Percentiles rank a stretch among this genome's conserved stretches.
phyloP scores from a whole-genome alignment of 345 rosid genomes.

The Populus nigra region DNA sequence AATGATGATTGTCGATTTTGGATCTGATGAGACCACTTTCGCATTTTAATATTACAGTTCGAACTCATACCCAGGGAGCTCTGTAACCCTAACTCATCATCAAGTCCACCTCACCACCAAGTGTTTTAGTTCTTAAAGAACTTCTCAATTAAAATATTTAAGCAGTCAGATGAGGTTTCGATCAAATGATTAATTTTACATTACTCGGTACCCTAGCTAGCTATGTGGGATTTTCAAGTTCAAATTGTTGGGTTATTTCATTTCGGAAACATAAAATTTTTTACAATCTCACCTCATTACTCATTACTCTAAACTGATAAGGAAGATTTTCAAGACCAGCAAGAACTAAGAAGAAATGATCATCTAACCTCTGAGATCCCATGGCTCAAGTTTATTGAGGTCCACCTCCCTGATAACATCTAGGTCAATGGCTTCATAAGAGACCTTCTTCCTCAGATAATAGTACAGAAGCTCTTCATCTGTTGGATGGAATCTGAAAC shows the following conservation, averaged over 20 bases:
- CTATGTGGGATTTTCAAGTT: background rate
- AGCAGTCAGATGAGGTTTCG: background rate
- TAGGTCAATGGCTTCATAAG: conserved; percentile 88
- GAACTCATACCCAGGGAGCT: background rate
- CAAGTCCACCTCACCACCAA: background rate
- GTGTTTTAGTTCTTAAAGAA: background rate
- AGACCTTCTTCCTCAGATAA: conserved; percentile 90
- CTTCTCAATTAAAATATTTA: background rate
- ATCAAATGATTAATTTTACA: background rate
- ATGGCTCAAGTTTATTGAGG: conserved; percentile 97
- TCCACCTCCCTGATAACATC: conserved; percentile 95
- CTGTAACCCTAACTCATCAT: background rate
- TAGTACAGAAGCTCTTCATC: conserved; percentile 94
- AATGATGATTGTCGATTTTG: background rate
- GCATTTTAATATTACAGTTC: background rate
- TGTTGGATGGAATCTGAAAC: conserved; percentile 93
- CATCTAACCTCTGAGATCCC: conserved; percentile 89
- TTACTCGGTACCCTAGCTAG: background rate
- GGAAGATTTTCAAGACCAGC: background rate
- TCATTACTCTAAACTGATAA: background rate
- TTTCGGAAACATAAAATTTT: background rate
- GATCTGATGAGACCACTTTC: background rate
- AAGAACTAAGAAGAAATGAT: too few species aligned
- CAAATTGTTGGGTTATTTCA: background rate
- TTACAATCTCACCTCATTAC: background rate